phyloP scores from a whole-genome alignment of 1,284 basidiomycete species.

The Pseudomicrostroma phylloplanum region DNA sequence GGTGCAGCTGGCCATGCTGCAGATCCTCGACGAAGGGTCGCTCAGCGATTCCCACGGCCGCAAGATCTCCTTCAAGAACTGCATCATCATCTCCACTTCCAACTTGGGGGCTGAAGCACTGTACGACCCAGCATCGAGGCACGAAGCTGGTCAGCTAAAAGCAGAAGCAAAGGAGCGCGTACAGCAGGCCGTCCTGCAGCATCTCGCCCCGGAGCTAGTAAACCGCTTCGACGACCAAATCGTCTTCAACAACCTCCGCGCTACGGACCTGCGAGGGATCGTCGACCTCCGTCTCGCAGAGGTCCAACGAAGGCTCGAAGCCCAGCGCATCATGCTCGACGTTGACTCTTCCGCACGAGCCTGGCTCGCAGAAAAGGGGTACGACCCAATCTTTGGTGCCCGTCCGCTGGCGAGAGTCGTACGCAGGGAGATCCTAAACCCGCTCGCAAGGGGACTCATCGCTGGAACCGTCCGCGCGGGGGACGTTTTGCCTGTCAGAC shows the following conservation, averaged over 20 bases:
- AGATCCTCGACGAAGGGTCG: slow-evolving; percentile 82
- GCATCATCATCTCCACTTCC: slow-evolving; percentile 54
- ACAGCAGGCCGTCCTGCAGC: slow-evolving; percentile 62
- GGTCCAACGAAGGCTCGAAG: slow-evolving; percentile 18
- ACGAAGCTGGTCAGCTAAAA: slow-evolving; percentile 62
- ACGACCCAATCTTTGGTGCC: slow-evolving; percentile 77
- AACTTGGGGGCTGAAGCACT: slow-evolving; percentile 67
- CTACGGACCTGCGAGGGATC: slow-evolving; percentile 68
- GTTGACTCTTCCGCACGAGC: slow-evolving; percentile 62
- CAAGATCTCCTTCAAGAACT: slow-evolving; percentile 48
- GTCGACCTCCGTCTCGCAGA: slow-evolving; percentile 59
- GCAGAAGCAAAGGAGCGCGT: slow-evolving; percentile 63
- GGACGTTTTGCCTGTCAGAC: slow-evolving; percentile 19
- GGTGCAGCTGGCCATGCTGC: slow-evolving; percentile 80
- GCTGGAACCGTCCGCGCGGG: slow-evolving; percentile 22
- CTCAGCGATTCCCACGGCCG: slow-evolving; percentile 60
- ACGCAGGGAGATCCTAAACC: slow-evolving; percentile 38
- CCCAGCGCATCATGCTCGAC: slow-evolving; percentile 63
- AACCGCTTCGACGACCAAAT: slow-evolving; percentile 71
- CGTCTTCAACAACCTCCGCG: slow-evolving; percentile 67
- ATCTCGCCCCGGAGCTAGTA: slow-evolving; percentile 70
- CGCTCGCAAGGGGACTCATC: slow-evolving; percentile 33
- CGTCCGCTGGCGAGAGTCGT: slow-evolving; percentile 57
- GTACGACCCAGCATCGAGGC: slow-evolving; percentile 63
- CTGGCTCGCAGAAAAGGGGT: slow-evolving; percentile 74